These are phyloP conservation scores for Erodium chrysanthum DNA, from an alignment of 441 rosid genomes.

Conservation along the genomic window DNA sequence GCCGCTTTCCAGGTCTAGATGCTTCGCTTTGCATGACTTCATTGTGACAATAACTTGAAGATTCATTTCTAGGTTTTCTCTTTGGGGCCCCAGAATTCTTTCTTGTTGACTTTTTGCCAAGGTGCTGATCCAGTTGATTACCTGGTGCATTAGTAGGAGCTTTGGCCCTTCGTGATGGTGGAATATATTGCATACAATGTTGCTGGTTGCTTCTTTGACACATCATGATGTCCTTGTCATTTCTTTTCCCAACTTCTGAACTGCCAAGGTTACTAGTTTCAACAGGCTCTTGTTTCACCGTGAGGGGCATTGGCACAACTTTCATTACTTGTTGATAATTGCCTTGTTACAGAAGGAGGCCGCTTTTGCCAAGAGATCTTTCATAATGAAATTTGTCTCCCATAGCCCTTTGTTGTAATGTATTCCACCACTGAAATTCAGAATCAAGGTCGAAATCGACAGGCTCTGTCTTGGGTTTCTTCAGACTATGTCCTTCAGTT, in stretches of 20 bases:
- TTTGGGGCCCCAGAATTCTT: slow-evolving; percentile 11
- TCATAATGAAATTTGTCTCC: slow-evolving; percentile 7
- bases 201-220: slow-evolving; percentile 9
- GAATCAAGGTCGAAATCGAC: slow-evolving; percentile 15
- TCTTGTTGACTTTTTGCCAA: slow-evolving; percentile 9
- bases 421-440: slow-evolving; percentile 7
- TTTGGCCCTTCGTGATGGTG: slow-evolving; percentile 3
- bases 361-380: slow-evolving; percentile 10
- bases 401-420: slow-evolving; percentile 4
- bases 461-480: slow-evolving; percentile 25
- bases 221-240: not conserved
- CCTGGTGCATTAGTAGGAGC: not conserved
- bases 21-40: slow-evolving; percentile 10
- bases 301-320: not conserved
- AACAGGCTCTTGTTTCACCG: slow-evolving; percentile 14
- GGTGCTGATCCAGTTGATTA: not conserved
- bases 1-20: slow-evolving; percentile 15
- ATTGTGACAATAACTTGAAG: not conserved
- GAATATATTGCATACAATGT: not conserved
- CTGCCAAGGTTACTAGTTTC: slow-evolving; percentile 9
- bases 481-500: slow-evolving; percentile 14
- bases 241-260: slow-evolving; percentile 5
- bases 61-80: slow-evolving; percentile 12
- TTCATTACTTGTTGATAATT: slow-evolving; percentile 1
- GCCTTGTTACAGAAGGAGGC: not conserved